phyloP scores from a whole-genome alignment of 2,329 filamentous ascomycete species.

The Aspergillus ochraceoroseus region DNA sequence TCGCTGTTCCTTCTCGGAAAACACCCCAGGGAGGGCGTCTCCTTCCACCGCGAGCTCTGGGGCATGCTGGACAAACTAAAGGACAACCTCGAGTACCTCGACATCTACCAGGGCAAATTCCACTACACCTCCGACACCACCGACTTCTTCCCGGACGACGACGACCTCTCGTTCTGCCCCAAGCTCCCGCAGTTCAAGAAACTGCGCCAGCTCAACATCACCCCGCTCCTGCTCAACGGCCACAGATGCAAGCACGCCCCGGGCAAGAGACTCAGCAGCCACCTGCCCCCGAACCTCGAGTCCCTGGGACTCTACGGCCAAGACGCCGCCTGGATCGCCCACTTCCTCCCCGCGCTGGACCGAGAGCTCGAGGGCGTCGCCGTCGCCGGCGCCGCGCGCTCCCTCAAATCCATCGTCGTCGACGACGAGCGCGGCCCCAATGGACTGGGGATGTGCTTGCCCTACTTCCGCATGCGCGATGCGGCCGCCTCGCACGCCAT shows the following conservation, averaged over 20 bases:
- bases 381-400: too few species aligned
- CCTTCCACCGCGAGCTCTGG: background rate
- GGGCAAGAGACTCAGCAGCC: background rate
- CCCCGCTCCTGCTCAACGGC: background rate
- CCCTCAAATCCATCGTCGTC: too few species aligned
- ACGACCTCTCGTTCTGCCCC: background rate
- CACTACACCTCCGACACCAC: background rate
- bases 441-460: too few species aligned
- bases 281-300: background rate
- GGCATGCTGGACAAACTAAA: background rate
- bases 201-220: background rate
- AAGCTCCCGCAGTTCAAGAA: background rate
- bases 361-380: too few species aligned
- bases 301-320: background rate
- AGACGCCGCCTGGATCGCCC: background rate
- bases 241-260: background rate
- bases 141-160: background rate
- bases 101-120: background rate
- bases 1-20: background rate
- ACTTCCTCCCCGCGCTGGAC: too few species aligned
- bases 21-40: background rate
- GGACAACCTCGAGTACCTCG: constrained; percentile 2
- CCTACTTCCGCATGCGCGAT: background rate
- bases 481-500: background rate
- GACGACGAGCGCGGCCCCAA: background rate